These are phyloP conservation scores for Pochonia chlamydosporia DNA, from an alignment of 2,329 filamentous ascomycete genomes.

Conservation along the genomic window DNA sequence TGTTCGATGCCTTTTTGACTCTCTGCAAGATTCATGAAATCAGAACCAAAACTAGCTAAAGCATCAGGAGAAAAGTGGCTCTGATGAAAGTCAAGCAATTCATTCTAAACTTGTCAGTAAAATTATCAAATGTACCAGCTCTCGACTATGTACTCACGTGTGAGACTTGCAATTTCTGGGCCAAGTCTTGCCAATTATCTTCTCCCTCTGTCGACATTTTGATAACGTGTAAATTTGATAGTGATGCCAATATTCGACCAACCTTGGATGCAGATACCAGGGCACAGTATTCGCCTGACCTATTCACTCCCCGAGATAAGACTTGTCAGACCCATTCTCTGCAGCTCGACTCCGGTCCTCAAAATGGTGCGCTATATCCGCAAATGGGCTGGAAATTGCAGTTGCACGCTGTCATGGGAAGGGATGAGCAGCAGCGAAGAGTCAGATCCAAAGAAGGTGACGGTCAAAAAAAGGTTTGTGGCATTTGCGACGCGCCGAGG, in stretches of 20 bases:
- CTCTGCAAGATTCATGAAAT: slow-evolving; percentile 34
- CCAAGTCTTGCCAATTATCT: background rate
- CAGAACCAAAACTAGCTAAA: slow-evolving; percentile 38
- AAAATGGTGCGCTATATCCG: no score
- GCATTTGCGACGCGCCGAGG: no score
- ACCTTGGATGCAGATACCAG: no score
- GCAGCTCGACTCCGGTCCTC: no score
- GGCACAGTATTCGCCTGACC: no score
- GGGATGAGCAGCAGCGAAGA: no score
- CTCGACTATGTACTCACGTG: background rate
- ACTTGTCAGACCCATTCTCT: background rate
- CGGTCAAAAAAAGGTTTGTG: no score
- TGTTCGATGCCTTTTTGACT: slow-evolving; percentile 25
- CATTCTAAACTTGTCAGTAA: slow-evolving; percentile 41
- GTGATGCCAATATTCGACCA: background rate
- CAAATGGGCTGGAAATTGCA: no score
- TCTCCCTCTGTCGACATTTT: background rate
- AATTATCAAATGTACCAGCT: background rate
- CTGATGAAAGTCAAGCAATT: slow-evolving; percentile 52
- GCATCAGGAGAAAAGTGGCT: slow-evolving; percentile 51
- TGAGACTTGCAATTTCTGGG: background rate
- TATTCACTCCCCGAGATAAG: background rate
- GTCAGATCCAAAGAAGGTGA: no score
- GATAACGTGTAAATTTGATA: background rate
- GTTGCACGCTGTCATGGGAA: no score